Evolutionary conservation across 768 basidiomycete species (phyloP).

Genomic region (Amanita thiersii): DNA sequence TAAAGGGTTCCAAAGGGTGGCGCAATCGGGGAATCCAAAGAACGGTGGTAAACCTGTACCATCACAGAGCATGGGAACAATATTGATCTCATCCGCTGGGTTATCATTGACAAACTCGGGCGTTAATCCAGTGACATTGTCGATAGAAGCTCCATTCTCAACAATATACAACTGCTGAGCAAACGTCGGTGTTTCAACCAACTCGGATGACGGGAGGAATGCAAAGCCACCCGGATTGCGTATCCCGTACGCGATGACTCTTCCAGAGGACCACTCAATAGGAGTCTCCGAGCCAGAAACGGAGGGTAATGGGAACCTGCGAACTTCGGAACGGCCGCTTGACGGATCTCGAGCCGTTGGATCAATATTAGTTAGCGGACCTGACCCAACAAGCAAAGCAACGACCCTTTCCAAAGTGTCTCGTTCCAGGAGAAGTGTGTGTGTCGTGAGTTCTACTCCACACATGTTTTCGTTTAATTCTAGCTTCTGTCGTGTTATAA

Average conservation of each 20-base stretch:
- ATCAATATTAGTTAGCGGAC: constrained; percentile 33
- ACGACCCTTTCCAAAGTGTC: constrained; percentile 9
- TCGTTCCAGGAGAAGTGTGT: constrained; percentile 27
- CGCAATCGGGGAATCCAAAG: constrained; percentile 38
- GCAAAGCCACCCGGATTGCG: constrained; percentile 37
- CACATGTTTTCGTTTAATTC: background rate
- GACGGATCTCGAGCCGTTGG: constrained; percentile 30
- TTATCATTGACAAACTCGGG: constrained; percentile 35
- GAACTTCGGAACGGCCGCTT: background rate
- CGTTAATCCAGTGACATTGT: constrained; percentile 30
- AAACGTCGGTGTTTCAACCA: constrained; percentile 14
- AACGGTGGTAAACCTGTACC: constrained; percentile 11
- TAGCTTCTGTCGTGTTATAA: background rate
- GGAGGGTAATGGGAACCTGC: background rate
- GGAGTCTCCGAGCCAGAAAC: background rate
- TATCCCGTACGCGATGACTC: constrained; percentile 33
- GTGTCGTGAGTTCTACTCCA: constrained; percentile 17
- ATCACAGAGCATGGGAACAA: constrained; percentile 16
- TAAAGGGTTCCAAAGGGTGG: constrained; percentile 31
- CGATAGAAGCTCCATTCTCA: constrained; percentile 37
- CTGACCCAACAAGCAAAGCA: constrained; percentile 28
- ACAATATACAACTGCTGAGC: constrained; percentile 21
- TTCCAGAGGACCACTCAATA: constrained; percentile 19
- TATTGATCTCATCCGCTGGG: constrained; percentile 31
- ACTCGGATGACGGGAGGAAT: too few relatives aligned